Evolutionary conservation across 2,329 filamentous ascomycete species (phyloP).

Genomic region (Colletotrichum musicola): DNA sequence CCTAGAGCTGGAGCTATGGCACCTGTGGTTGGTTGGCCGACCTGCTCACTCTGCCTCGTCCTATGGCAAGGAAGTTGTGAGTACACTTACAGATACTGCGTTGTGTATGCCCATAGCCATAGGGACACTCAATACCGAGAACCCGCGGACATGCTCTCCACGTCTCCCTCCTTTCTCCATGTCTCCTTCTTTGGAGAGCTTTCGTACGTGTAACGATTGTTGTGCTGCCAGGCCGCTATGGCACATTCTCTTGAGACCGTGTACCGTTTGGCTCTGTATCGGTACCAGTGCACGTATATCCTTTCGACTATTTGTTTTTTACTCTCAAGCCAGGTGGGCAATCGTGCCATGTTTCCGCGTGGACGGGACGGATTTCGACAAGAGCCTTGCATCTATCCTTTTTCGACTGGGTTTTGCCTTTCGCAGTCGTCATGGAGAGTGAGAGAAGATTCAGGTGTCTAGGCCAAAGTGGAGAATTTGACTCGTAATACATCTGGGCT

Average conservation of each 20-base stretch:
- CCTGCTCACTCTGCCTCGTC: neutral
- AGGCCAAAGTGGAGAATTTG: constrained; percentile 29
- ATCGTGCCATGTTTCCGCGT: neutral
- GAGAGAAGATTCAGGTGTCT: neutral
- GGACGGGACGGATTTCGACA: constrained; percentile 14
- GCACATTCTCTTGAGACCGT: no score
- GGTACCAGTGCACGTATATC: neutral
- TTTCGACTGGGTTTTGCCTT: neutral
- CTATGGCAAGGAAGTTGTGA: no score
- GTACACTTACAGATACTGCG: no score
- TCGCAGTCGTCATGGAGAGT: constrained; percentile 15
- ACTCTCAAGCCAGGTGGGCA: constrained; percentile 6
- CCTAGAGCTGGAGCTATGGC: constrained; percentile 25
- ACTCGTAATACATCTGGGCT: constrained; percentile 18
- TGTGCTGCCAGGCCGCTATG: no score
- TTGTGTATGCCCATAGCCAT: no score
- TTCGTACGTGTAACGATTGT: no score
- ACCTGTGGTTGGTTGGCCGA: constrained; percentile 2
- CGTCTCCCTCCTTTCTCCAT: no score
- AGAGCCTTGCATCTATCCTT: neutral
- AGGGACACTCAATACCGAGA: no score
- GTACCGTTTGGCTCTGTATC: neutral
- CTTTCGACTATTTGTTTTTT: constrained; percentile 2
- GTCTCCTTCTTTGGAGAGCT: no score
- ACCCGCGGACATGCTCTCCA: no score